A percentile compares a stretch with the other conserved stretches of the same genome.
phyloP scores from a whole-genome alignment of 139 green algal species.

The Chlorella sorokiniana region DNA sequence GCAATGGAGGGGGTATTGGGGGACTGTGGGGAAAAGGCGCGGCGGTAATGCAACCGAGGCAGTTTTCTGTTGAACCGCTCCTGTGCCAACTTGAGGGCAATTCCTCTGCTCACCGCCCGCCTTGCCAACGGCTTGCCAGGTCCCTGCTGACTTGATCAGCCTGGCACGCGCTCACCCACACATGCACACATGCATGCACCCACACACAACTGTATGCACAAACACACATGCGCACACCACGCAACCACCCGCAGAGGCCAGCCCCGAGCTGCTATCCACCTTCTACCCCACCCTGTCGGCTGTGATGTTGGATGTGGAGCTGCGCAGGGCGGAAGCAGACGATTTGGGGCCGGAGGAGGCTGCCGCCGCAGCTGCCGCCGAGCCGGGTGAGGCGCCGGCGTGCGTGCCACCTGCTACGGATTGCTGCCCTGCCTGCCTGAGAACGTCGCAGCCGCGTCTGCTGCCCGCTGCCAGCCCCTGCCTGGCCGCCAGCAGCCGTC shows the following conservation, averaged over 20 bases:
- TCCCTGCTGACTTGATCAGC: too few species aligned
- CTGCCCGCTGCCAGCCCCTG: too few species aligned
- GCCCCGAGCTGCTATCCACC: slow-evolving; percentile 39
- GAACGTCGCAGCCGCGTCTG: too few species aligned
- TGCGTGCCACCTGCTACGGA: too few species aligned
- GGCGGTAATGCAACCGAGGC: too few species aligned
- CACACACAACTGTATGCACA: neutral
- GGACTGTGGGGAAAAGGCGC: too few species aligned
- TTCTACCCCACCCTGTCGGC: slow-evolving; percentile 55
- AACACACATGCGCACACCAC: neutral
- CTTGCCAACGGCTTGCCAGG: too few species aligned
- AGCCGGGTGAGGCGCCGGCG: neutral
- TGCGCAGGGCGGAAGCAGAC: slow-evolving; percentile 28
- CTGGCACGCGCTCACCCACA: too few species aligned
- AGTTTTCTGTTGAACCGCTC: too few species aligned
- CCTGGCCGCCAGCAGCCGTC: too few species aligned
- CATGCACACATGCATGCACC: neutral
- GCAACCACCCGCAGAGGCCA: slow-evolving; percentile 9
- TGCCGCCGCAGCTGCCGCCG: neutral
- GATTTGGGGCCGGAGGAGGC: neutral
- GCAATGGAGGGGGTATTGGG: neutral
- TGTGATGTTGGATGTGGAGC: slow-evolving; percentile 49
- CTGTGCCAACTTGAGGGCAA: too few species aligned
- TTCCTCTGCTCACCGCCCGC: too few species aligned
- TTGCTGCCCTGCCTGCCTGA: neutral